These are phyloP conservation scores for Pseudonectria buxi DNA, from an alignment of 2,329 filamentous ascomycete species.

Conservation along the genomic window DNA sequence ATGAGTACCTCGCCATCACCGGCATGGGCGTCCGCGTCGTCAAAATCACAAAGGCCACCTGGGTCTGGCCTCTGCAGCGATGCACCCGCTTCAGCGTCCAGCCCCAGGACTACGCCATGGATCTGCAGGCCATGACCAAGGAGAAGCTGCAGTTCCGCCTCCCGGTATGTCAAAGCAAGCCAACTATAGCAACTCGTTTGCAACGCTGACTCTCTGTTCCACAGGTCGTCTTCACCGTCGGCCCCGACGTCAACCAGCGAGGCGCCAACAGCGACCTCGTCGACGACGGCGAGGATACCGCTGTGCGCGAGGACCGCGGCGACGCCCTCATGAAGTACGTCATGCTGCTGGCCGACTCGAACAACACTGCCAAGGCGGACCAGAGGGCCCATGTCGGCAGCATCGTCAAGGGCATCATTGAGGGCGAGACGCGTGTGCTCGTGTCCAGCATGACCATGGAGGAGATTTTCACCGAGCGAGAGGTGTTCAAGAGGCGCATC, in stretches of 20 bases:
- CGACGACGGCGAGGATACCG: conserved; percentile 14
- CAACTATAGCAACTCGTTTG: too few species aligned
- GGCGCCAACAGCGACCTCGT: conserved; percentile 35
- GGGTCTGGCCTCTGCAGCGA: conserved; percentile 65
- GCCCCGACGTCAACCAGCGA: conserved; percentile 63
- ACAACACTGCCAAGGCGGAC: conserved; percentile 33
- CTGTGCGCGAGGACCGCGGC: conserved; percentile 42
- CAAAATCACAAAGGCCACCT: conserved; percentile 70
- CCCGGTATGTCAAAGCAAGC: conserved; percentile 37
- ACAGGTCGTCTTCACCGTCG: conserved; percentile 69
- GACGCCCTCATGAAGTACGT: conserved; percentile 75
- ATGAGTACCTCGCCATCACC: conserved; percentile 83
- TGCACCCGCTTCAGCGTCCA: conserved; percentile 57
- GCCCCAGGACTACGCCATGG: conserved; percentile 76
- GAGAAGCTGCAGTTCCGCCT: conserved; percentile 81
- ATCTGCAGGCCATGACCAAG: conserved; percentile 79
- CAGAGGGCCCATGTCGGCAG: conserved; percentile 62
- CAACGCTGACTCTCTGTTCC: too few species aligned
- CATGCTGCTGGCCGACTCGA: conserved; percentile 67
- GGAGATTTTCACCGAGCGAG: conserved; percentile 73
- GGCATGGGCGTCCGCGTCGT: conserved; percentile 69
- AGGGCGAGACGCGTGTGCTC: conserved; percentile 77
- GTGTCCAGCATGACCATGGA: conserved; percentile 91
- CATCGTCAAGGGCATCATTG: conserved; percentile 85
- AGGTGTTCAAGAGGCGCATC: conserved; percentile 70